These are phyloP conservation scores for Leucocoprinus gongylophorus DNA, from an alignment of 1,284 basidiomycete species.

Conservation along the genomic window DNA sequence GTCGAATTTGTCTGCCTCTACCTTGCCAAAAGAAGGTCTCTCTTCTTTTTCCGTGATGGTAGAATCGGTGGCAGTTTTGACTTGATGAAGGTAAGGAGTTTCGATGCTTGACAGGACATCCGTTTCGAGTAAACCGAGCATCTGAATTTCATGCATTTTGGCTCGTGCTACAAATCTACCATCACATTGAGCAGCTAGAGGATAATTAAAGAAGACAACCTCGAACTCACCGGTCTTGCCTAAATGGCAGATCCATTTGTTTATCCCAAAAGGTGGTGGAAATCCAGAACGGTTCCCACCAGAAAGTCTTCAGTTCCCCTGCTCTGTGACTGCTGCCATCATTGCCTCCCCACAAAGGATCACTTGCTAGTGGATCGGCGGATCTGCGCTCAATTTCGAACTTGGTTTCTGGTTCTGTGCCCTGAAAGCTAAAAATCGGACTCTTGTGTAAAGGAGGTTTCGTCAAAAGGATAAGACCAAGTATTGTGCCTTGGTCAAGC, in stretches of 20 bases:
- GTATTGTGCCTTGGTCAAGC: conserved; percentile 88
- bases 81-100: conserved; percentile 59
- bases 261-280: conserved; percentile 77
- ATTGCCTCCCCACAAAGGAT: conserved; percentile 80
- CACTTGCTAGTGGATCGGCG: conserved; percentile 45
- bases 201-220: background rate
- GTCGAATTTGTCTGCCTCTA: conserved; percentile 66
- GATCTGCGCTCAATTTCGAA: conserved; percentile 38
- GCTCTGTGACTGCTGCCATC: conserved; percentile 34
- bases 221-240: conserved; percentile 77
- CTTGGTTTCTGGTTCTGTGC: conserved; percentile 43
- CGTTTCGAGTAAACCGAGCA: conserved; percentile 86
- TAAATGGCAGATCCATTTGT: conserved; percentile 82
- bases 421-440: conserved; percentile 80
- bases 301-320: conserved; percentile 52
- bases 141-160: conserved; percentile 93
- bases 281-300: conserved; percentile 87
- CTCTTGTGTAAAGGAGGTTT: conserved; percentile 93
- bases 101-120: conserved; percentile 84
- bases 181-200: background rate
- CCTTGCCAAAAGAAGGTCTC: conserved; percentile 33
- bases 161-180: conserved; percentile 80
- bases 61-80: conserved; percentile 25
- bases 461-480: conserved; percentile 86
- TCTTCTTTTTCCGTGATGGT: conserved; percentile 19